Evolutionary conservation across 495 filamentous ascomycete genomes (phyloP).

Genomic region (Cercophora sp.): DNA sequence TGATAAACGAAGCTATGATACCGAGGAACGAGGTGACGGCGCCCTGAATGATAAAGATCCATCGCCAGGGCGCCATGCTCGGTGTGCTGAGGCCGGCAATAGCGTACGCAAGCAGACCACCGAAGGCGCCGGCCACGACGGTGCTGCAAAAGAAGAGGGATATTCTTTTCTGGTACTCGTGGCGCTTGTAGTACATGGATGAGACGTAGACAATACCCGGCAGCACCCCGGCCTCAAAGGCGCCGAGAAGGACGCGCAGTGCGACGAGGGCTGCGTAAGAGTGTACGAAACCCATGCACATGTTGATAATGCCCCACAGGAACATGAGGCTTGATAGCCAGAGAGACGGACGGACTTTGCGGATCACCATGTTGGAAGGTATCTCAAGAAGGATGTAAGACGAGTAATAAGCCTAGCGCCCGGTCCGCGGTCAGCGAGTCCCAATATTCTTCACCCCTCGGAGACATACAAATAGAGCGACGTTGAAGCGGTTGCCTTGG

Average conservation of each 20-base stretch:
- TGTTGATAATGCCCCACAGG: constrained; percentile 37
- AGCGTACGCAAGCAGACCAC: constrained; percentile 58
- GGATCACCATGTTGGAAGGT: constrained; percentile 59
- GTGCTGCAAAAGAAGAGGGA: constrained; percentile 66
- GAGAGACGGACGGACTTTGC: constrained; percentile 55
- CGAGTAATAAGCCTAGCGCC: constrained; percentile 49
- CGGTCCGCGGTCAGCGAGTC: not conserved
- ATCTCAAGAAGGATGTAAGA: constrained; percentile 66
- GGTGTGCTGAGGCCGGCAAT: constrained; percentile 45
- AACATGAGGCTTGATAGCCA: constrained; percentile 54
- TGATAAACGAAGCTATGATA: constrained; percentile 45
- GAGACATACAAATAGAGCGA: constrained; percentile 50
- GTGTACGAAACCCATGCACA: constrained; percentile 40
- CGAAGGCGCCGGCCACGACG: constrained; percentile 61
- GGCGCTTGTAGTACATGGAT: constrained; percentile 61
- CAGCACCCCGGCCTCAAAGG: constrained; percentile 62
- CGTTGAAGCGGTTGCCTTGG: constrained; percentile 53
- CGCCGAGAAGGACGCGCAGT: constrained; percentile 50
- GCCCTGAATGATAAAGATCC: constrained; percentile 64
- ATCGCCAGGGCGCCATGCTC: constrained; percentile 49
- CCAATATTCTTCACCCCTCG: not conserved
- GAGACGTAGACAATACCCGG: constrained; percentile 66
- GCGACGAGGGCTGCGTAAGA: constrained; percentile 34
- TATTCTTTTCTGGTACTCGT: constrained; percentile 61
- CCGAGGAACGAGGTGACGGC: constrained; percentile 52